Evolutionary conservation across 2,329 filamentous ascomycete species (phyloP).

Genomic region (Cladosporium sp.): DNA sequence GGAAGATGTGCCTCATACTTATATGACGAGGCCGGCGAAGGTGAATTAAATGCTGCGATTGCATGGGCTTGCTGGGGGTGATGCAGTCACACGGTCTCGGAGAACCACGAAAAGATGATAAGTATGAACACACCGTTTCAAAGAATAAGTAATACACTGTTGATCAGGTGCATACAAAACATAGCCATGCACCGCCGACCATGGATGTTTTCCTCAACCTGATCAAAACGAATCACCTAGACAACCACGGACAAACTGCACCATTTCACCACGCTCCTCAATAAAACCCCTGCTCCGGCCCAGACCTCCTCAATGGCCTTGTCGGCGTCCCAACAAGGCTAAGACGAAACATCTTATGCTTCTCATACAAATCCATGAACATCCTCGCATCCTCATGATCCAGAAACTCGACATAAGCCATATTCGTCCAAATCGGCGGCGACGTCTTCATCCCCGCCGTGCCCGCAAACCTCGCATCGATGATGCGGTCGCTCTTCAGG

Average conservation of each 20-base stretch:
- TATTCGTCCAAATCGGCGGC: conserved; percentile 19
- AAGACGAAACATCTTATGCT: neutral
- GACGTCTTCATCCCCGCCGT: conserved; percentile 18
- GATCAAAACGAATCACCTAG: no score
- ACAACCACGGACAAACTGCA: no score
- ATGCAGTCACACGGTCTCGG: neutral
- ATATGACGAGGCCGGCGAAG: conserved; percentile 25
- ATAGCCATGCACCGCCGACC: no score
- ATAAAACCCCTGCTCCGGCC: neutral
- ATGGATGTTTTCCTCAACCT: no score
- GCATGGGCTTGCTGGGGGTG: neutral
- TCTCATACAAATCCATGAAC: conserved; percentile 13
- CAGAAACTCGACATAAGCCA: conserved; percentile 21
- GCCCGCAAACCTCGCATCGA: conserved; percentile 17
- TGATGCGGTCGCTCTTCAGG: conserved; percentile 19
- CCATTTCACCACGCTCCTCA: neutral
- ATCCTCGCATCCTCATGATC: conserved; percentile 13
- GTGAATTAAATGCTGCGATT: neutral
- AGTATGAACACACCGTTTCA: neutral
- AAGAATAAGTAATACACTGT: no score
- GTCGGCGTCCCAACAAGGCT: neutral
- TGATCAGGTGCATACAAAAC: no score
- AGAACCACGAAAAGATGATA: neutral
- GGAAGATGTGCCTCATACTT: conserved; percentile 23
- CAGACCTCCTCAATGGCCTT: neutral